Evolutionary conservation across 2,329 filamentous ascomycete species (phyloP).

Genomic region (Fusarium fracticaudum): DNA sequence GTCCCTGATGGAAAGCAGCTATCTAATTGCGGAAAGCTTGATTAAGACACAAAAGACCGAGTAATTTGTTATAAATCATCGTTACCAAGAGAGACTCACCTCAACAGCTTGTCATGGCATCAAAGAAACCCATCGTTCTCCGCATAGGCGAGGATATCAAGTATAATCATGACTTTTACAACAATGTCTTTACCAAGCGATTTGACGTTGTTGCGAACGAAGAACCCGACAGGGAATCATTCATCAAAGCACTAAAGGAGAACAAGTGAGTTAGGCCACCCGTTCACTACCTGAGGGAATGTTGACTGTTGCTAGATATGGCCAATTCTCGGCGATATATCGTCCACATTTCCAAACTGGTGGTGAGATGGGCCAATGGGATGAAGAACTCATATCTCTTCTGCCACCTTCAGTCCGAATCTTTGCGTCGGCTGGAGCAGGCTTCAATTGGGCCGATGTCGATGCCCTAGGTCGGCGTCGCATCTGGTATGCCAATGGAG

Average conservation of each 20-base stretch:
- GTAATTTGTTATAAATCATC: not conserved
- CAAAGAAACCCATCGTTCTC: slow-evolving; percentile 27
- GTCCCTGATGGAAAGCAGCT: not conserved
- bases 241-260: slow-evolving; percentile 53
- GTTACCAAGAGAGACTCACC: accelerated
- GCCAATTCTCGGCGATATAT: slow-evolving; percentile 54
- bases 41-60: no score
- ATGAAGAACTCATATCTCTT: slow-evolving; percentile 63
- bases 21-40: not conserved
- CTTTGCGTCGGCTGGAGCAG: slow-evolving; percentile 68
- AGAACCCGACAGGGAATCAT: slow-evolving; percentile 48
- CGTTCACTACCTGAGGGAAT: no score
- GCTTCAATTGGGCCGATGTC: slow-evolving; percentile 71
- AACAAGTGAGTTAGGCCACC: slow-evolving; percentile 26
- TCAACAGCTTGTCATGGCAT: not conserved
- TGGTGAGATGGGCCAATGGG: slow-evolving; percentile 71
- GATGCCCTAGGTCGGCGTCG: slow-evolving; percentile 50
- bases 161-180: slow-evolving; percentile 56
- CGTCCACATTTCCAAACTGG: slow-evolving; percentile 69
- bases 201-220: slow-evolving; percentile 54
- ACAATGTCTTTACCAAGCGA: slow-evolving; percentile 48
- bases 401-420: slow-evolving; percentile 64
- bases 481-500: slow-evolving; percentile 57
- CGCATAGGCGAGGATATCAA: slow-evolving; percentile 57
- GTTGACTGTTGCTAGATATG: slow-evolving; percentile 23